Evolutionary conservation across 352 stramenopile genomes (phyloP), one percentile per base, ranked within the genome.

Genomic region (Pythium aristosporum): DNA sequence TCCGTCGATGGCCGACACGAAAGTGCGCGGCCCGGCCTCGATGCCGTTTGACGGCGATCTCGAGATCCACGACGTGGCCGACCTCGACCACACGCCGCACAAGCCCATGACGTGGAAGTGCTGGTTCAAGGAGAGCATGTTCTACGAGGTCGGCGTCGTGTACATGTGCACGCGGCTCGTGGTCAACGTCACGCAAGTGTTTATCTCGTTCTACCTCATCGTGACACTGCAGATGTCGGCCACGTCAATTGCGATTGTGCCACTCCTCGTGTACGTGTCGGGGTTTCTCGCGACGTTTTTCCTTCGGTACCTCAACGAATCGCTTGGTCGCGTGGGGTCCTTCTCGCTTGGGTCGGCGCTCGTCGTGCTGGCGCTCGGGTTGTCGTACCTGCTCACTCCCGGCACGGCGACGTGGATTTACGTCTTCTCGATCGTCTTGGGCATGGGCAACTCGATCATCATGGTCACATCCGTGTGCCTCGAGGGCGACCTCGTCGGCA

Each of bases 141-240:
- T 95, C 39, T 95, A 95, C 71, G 81, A 91, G 56, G 87, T 95
- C 16, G 87, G 87, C 25, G 44, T 92, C 10, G 82, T 91, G 15
- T 95, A 95, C 79, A 95, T 95, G 87, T 95, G 87, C 68, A 95
- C 87, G 28, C 71, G 87, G 20, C 72, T 95, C 16, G 86, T 92
- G 48, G 82, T 95, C 20, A 95, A 95, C 64, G 72, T 94, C 28
- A 93, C 85, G 18, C 87, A 95, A 48, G 84, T 94, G 15, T 95
- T 91, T 69, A 92, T 95, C 47, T 91, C 85, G 16, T 95, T 95
- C 54, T 92, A 92, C 62, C 64, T 95, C 39, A 92, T 91, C 37
- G 82, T 91, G 67, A 93, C 85, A 48, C 77, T 95, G 10, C 49
- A 92, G n/a, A 93, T 95, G 87, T 89, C 78, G 21, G 83, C 85